Conservation (phyloP, 2,329 filamentous ascomycete genomes). For the Emmonsiellopsis sp. region DNA sequence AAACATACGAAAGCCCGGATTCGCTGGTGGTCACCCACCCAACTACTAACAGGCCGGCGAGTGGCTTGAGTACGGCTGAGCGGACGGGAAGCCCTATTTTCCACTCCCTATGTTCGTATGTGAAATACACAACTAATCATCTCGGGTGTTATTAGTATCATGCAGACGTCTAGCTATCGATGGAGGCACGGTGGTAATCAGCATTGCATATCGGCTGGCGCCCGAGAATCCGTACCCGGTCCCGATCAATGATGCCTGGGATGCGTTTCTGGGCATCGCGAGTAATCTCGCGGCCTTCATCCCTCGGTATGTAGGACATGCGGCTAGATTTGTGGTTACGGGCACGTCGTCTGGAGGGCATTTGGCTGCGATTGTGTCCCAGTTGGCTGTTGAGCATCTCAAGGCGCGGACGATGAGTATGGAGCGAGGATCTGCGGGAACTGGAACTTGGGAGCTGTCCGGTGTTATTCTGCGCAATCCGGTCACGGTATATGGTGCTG, state of each 20-base stretch:
- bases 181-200: constrained; percentile 9
- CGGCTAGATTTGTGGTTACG: background rate
- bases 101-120: constrained; percentile 24
- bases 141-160: background rate
- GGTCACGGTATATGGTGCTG: constrained; percentile 4
- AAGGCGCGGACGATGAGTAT: background rate
- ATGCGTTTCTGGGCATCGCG: constrained; percentile 1
- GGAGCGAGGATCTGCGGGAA: background rate
- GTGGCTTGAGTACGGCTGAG: constrained; percentile 24
- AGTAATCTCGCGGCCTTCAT: background rate
- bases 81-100: constrained; percentile 36
- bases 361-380: constrained; percentile 4
- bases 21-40: too few species aligned
- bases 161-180: constrained; percentile 1
- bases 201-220: constrained; percentile 13
- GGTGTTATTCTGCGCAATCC: constrained; percentile 1
- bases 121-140: background rate
- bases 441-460: background rate
- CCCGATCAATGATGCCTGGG: constrained; percentile 4
- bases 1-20: too few species aligned
- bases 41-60: too few species aligned
- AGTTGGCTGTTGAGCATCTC: background rate
- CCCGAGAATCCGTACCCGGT: constrained; percentile 10
- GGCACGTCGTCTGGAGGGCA: constrained; percentile 4
- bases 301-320: background rate